phyloP scores from a whole-genome alignment of 371 early-diverging fungal genomes.

The Mucor circinelloides region DNA sequence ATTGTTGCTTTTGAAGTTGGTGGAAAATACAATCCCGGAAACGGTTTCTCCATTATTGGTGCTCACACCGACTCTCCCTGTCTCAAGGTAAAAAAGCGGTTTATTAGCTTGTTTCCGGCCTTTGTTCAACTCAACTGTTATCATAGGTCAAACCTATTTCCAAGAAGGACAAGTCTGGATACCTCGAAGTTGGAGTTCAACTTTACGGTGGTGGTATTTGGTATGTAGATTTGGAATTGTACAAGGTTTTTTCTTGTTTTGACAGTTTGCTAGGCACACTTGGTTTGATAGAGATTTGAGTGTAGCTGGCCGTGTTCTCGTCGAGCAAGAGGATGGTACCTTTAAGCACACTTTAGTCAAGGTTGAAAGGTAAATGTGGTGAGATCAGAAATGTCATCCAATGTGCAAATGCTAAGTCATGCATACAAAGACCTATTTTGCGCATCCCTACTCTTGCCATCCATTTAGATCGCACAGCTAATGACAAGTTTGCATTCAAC shows the following conservation, averaged over 20 bases:
- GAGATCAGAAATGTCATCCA: background rate
- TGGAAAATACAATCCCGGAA: constrained; percentile 80
- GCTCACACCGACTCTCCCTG: constrained; percentile 97
- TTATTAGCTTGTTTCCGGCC: no score
- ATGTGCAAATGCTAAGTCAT: background rate
- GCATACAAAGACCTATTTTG: constrained; percentile 73
- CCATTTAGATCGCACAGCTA: constrained; percentile 89
- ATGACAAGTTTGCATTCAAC: constrained; percentile 88
- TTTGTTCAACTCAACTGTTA: no score
- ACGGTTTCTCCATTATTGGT: constrained; percentile 81
- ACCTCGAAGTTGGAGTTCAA: constrained; percentile 91
- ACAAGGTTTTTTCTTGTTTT: constrained; percentile 56
- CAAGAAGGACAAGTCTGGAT: constrained; percentile 81
- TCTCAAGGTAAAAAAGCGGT: constrained; percentile 76
- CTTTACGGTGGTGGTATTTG: constrained; percentile 94
- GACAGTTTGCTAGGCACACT: constrained; percentile 84
- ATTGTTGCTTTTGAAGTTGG: constrained; percentile 95
- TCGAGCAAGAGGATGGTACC: constrained; percentile 68
- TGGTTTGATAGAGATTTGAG: constrained; percentile 98
- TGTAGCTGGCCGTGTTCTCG: constrained; percentile 91
- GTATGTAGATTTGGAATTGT: constrained; percentile 36
- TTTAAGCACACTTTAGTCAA: constrained; percentile 72
- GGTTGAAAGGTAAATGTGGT: constrained; percentile 60
- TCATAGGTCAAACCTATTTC: constrained; percentile 82
- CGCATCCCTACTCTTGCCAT: constrained; percentile 96